A percentile compares a stretch with the other conserved stretches of the same genome.
These are phyloP conservation scores for Usnea hakonensis DNA, from an alignment of 495 filamentous ascomycete species.

Conservation along the genomic window DNA sequence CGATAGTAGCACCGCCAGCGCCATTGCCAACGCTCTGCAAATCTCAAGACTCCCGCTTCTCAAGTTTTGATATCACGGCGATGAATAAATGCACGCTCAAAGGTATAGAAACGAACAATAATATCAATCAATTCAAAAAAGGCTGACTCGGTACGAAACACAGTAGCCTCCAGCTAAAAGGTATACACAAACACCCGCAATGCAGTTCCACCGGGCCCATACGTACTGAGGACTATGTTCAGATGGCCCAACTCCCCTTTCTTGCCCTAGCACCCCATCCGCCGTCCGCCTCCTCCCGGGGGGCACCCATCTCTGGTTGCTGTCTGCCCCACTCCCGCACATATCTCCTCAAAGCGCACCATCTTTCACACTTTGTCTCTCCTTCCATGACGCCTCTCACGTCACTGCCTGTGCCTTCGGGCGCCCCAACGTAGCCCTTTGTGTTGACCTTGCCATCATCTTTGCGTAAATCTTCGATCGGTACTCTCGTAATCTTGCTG, in stretches of 20 bases:
- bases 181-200: slow-evolving; percentile 6
- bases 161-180: neutral
- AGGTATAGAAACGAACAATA: neutral
- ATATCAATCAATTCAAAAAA: neutral
- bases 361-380: slow-evolving; percentile 50
- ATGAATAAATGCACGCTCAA: slow-evolving; percentile 1
- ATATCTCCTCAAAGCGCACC: slow-evolving; percentile 74
- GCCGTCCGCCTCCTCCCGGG: slow-evolving; percentile 7
- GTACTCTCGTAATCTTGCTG: slow-evolving; percentile 62
- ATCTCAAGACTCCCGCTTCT: neutral
- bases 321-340: slow-evolving; percentile 80
- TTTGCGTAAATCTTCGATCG: slow-evolving; percentile 54
- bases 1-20: neutral
- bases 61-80: neutral
- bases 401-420: slow-evolving; percentile 34
- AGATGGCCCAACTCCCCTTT: slow-evolving; percentile 25
- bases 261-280: slow-evolving; percentile 19
- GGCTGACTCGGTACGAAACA: neutral
- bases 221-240: neutral
- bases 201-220: neutral
- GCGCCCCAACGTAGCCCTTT: slow-evolving; percentile 60
- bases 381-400: slow-evolving; percentile 33
- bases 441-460: slow-evolving; percentile 54
- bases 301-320: slow-evolving; percentile 36
- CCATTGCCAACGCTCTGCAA: neutral